phyloP scores from a whole-genome alignment of 139 green algal species.

The Medakamo hakoo region DNA sequence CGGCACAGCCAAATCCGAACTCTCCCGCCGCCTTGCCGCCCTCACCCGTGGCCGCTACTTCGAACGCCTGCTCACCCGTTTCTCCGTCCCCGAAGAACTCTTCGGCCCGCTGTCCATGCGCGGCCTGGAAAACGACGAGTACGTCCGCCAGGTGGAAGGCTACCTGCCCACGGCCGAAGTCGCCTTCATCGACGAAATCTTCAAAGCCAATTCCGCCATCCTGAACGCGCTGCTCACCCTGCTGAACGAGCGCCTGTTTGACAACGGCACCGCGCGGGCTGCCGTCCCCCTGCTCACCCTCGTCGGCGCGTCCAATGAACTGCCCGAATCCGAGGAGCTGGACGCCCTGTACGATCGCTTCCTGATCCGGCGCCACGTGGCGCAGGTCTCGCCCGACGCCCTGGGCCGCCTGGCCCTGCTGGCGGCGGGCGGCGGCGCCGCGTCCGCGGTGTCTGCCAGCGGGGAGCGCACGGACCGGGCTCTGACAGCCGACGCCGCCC shows the following conservation, averaged over 20 bases:
- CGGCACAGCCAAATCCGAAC: conserved; percentile 88
- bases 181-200: conserved; percentile 92
- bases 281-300: conserved; percentile 54
- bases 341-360: conserved; percentile 94
- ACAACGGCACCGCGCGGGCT: conserved; percentile 78
- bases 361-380: conserved; percentile 60
- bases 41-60: conserved; percentile 63
- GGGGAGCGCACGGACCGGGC: not conserved
- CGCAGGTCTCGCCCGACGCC: conserved; percentile 20
- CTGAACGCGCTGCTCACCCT: conserved; percentile 90
- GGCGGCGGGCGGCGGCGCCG: conserved; percentile 35
- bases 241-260: conserved; percentile 92
- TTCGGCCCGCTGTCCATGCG: conserved; percentile 85
- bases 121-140: conserved; percentile 68
- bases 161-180: conserved; percentile 79
- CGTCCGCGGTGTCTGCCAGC: not conserved
- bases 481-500: no score
- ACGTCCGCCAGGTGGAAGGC: conserved; percentile 71
- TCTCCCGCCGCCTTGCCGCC: conserved; percentile 48
- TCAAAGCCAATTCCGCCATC: conserved; percentile 88
- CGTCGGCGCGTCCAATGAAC: conserved; percentile 83
- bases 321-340: conserved; percentile 87
- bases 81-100: conserved; percentile 89
- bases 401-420: conserved; percentile 46
- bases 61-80: conserved; percentile 86